phyloP scores from a whole-genome alignment of 2,329 filamentous ascomycete species.

The Beauveria bassiana region DNA sequence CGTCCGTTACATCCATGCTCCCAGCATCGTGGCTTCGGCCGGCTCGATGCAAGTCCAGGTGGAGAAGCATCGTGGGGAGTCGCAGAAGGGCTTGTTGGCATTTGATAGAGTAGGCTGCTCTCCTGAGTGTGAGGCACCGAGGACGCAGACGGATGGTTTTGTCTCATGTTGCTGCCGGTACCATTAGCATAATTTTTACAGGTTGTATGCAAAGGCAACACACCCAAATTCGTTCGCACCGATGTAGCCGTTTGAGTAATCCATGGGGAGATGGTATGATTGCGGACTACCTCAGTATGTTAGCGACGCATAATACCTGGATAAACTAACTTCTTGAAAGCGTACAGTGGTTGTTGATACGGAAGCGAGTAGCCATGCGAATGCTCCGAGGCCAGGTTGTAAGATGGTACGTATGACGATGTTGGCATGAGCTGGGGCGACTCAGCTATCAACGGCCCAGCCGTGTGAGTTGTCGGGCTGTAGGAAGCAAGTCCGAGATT shows the following conservation, averaged over 20 bases:
- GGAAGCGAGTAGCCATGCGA: conserved; percentile 27
- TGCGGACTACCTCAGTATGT: neutral
- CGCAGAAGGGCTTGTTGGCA: conserved; percentile 15
- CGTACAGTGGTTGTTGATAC: conserved; percentile 31
- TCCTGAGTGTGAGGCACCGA: conserved; percentile 14
- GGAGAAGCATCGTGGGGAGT: neutral
- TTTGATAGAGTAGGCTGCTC: conserved; percentile 33
- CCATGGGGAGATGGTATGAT: conserved; percentile 36
- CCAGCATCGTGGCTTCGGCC: conserved; percentile 94
- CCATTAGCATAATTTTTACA: neutral
- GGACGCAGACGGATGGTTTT: neutral
- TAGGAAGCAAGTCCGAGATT: conserved; percentile 41
- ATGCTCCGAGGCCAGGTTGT: conserved; percentile 39
- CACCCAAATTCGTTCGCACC: conserved; percentile 5
- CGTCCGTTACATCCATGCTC: conserved; percentile 94
- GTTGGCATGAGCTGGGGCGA: conserved; percentile 35
- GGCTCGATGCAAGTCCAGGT: conserved; percentile 57
- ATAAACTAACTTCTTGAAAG: neutral
- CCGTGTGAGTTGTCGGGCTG: conserved; percentile 37
- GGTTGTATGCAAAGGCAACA: neutral
- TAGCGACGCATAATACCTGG: neutral
- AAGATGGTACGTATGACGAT: conserved; percentile 41
- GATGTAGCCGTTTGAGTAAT: conserved; percentile 27
- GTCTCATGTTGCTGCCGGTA: neutral
- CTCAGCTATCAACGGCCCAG: conserved; percentile 45